A percentile compares a stretch with the other conserved stretches of the same genome.
Conservation (phyloP, 345 rosid species). For the Physaria fendleri region DNA sequence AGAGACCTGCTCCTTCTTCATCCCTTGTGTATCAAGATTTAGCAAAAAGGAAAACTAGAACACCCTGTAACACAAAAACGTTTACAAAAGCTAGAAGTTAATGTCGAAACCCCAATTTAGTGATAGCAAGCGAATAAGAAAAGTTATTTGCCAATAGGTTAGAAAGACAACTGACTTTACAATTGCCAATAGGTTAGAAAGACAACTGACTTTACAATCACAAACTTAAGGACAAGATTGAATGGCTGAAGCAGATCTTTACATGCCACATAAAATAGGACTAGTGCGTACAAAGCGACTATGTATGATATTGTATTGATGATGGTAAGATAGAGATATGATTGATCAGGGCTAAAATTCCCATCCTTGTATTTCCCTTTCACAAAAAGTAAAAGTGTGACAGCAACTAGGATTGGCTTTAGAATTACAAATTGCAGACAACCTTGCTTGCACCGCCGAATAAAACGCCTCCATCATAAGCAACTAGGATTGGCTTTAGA, state of each 20-base stretch:
- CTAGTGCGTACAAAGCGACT: constrained; percentile 81
- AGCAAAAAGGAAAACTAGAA: constrained; percentile 92
- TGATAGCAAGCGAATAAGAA: background rate
- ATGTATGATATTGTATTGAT: constrained; percentile 88
- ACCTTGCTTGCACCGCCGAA: constrained; percentile 97
- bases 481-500: constrained; percentile 87
- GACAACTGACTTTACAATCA: no score
- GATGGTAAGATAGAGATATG: constrained; percentile 88
- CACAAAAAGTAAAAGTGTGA: constrained; percentile 83
- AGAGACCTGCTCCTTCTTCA: constrained; percentile 82
- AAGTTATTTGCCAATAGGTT: constrained; percentile 95
- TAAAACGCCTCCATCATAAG: constrained; percentile 63
- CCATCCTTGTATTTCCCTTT: constrained; percentile 96
- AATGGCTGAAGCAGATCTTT: constrained; percentile 96
- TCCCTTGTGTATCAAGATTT: constrained; percentile 71
- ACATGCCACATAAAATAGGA: constrained; percentile 90
- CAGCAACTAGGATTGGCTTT: constrained; percentile 87
- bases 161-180: constrained; percentile 95
- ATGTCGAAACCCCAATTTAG: background rate
- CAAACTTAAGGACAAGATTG: constrained; percentile 96
- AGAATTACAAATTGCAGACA: constrained; percentile 95
- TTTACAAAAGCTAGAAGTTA: background rate
- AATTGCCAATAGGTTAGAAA: no score
- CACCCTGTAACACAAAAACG: constrained; percentile 54
- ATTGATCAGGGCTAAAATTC: constrained; percentile 78